Evolutionary conservation across 352 stramenopile genomes (phyloP).

Genomic region (Phytophthora ramorum): DNA sequence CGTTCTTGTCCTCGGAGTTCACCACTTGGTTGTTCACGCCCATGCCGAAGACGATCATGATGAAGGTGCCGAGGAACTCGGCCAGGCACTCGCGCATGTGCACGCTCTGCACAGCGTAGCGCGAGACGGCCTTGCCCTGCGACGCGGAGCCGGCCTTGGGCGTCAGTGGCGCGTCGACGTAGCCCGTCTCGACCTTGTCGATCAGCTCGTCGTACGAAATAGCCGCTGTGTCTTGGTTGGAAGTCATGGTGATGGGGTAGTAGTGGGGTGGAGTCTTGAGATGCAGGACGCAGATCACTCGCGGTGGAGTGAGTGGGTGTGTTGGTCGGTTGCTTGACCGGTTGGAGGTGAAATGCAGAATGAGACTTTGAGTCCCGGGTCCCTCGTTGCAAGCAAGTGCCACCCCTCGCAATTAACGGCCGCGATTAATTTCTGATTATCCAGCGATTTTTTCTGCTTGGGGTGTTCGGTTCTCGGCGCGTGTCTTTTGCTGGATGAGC

Average conservation of each 20-base stretch:
- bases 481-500: conserved; percentile 4
- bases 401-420: not conserved
- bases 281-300: not conserved
- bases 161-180: conserved; percentile 13
- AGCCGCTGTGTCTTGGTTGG: conserved; percentile 9
- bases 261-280: not conserved
- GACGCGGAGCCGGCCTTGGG: conserved; percentile 2
- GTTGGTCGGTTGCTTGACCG: conserved; percentile 3
- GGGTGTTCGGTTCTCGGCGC: conserved; percentile 3
- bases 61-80: conserved; percentile 53
- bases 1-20: conserved; percentile 48
- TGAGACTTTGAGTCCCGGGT: not conserved
- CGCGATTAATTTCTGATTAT: not conserved
- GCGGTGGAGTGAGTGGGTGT: not conserved
- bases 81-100: conserved; percentile 49
- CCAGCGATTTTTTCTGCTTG: conserved; percentile 5
- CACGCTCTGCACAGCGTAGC: conserved; percentile 32
- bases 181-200: conserved; percentile 29
- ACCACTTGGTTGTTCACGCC: conserved; percentile 67
- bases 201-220: conserved; percentile 19
- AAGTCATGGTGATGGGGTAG: conserved; percentile 5
- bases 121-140: not conserved
- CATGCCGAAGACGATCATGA: conserved; percentile 59
- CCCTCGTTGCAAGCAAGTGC: not conserved
- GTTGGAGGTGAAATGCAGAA: conserved; percentile 14